Base-by-base conservation (phyloP, 2,329 filamentous ascomycete genomes). In the Talaromyces sp. region DNA sequence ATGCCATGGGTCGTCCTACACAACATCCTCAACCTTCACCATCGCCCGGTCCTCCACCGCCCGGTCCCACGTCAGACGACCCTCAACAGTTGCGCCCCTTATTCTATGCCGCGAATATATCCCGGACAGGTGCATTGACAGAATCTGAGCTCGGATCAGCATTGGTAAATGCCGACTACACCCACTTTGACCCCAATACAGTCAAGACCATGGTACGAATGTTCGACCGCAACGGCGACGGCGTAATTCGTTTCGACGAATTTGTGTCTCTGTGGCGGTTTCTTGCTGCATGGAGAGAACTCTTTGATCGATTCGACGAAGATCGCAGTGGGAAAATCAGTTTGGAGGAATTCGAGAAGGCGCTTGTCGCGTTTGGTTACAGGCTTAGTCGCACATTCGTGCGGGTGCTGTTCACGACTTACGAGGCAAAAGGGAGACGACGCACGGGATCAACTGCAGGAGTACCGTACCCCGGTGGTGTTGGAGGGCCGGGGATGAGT, bases 171-270 rank as follows among this genome's bases (percentile, higher is more conserved):
- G 94, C 93, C 63, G 95, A 99, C 83, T 97, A 92, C 87, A 92
- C 92, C 1, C 87, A 92, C 4, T 99, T 99, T 77, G 93, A 99
- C 78, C 85, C 88, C 4, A 91, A 97, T 72, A 99, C 95, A 1
- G 93, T 98, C 69, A 90, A 90, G 74, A 97, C 98, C 92, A 97
- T 99, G 93, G 97, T 99, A 70, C 90, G 93, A 75, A 98, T 99
- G 95, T 99, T 99, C 80, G 94, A 98, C 80, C 91, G 90, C 65
- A 91, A 97, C 79, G 90, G 91, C 71, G 90, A 87, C 67, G 93
- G 93, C 60, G 91, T 90, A 14, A 96, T 99, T 76, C 93, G 90
- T 67, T 98, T 97, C 77, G 89, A 95, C 69, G 95, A 98, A 79
- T 99, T 99, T 78, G 96, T 93, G 75, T 94, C 92, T 19, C 84